Conservation (phyloP, 306 rosid species). For the Dalbergia oliveri region DNA sequence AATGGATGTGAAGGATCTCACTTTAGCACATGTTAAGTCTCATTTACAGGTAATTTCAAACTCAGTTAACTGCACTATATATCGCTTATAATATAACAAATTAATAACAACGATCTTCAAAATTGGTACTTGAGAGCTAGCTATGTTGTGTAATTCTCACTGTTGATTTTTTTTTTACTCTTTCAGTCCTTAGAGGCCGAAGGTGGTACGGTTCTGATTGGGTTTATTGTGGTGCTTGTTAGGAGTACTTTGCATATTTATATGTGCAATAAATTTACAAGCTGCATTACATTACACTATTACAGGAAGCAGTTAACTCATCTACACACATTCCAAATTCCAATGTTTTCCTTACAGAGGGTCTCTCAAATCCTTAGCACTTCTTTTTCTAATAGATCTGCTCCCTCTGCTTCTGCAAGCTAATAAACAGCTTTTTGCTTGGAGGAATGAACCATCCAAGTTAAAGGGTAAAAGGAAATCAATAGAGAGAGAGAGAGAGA, state of each 20-base stretch:
- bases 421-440: constrained; percentile 91
- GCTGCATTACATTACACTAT: constrained; percentile 5
- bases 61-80: constrained; percentile 3
- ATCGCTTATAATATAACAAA: neutral
- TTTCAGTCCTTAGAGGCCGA: constrained; percentile 27
- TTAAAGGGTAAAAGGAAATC: constrained; percentile 47
- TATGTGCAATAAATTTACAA: constrained; percentile 40
- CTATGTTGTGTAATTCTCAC: neutral
- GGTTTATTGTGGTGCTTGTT: constrained; percentile 33
- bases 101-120: neutral
- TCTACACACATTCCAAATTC: constrained; percentile 63
- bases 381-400: constrained; percentile 87
- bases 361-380: constrained; percentile 69
- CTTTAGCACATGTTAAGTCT: constrained; percentile 98
- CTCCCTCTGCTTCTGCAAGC: constrained; percentile 78
- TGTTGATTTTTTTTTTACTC: neutral
- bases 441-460: constrained; percentile 78
- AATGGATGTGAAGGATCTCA: constrained; percentile 99
- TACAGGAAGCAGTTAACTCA: constrained; percentile 54
- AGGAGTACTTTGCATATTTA: constrained; percentile 16
- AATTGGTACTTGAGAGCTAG: neutral
- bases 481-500: constrained; percentile 44
- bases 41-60: constrained; percentile 86
- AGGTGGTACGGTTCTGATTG: constrained; percentile 49
- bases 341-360: constrained; percentile 60